Conservation (phyloP, 345 rosid species). For the Camelina hispida region DNA sequence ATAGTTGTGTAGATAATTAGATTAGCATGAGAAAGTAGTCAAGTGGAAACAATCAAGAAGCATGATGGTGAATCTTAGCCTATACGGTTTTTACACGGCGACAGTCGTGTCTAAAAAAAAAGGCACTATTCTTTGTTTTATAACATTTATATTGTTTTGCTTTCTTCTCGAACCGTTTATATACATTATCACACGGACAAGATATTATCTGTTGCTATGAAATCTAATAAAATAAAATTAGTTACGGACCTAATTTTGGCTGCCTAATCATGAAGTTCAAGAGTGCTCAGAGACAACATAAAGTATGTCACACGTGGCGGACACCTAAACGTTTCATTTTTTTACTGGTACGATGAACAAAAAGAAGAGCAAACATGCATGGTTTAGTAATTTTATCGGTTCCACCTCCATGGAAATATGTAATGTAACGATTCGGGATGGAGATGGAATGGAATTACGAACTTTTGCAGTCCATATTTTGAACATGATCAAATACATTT, state of each 20-base stretch:
- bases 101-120: conserved; percentile 34
- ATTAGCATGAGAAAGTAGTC: conserved; percentile 33
- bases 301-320: conserved; percentile 44
- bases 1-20: conserved; percentile 25
- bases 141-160: conserved; percentile 8
- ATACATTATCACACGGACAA: conserved; percentile 37
- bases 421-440: conserved; percentile 10
- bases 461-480: not conserved
- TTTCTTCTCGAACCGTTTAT: conserved; percentile 39
- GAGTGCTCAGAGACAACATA: conserved; percentile 35
- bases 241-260: conserved; percentile 46
- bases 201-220: conserved; percentile 23
- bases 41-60: conserved; percentile 37
- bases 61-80: conserved; percentile 43
- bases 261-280: conserved; percentile 42
- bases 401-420: conserved; percentile 4
- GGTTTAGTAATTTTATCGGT: conserved; percentile 1
- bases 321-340: conserved; percentile 33
- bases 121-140: conserved; percentile 40
- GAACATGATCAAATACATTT: not conserved
- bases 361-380: conserved; percentile 14
- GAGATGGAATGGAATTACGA: not conserved
- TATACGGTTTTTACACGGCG: conserved; percentile 40
- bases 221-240: conserved; percentile 30
- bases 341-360: conserved; percentile 37